A percentile compares a stretch with the other conserved stretches of the same genome.
Evolutionary conservation across 345 rosid species (phyloP).

Genomic region (Clausena lansium): DNA sequence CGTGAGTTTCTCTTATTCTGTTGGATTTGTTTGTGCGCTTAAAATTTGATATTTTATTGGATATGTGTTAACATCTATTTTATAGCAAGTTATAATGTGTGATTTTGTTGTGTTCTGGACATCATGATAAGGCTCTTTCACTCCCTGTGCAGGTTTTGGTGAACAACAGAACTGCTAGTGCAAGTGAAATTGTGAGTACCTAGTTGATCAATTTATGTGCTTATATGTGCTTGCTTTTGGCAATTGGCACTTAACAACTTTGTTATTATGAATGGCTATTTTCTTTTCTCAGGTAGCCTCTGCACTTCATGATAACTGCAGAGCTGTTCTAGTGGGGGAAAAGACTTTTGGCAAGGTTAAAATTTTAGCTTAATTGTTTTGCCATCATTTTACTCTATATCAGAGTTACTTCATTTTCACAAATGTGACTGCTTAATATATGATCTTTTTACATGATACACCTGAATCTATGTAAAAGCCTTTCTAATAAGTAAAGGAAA

Average conservation of each 20-base stretch:
- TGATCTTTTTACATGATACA: not conserved
- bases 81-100: not conserved
- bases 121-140: not conserved
- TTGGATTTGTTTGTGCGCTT: not conserved
- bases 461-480: not conserved
- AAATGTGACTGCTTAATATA: not conserved
- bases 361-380: not conserved
- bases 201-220: constrained; percentile 2
- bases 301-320: constrained; percentile 97
- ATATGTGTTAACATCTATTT: not conserved
- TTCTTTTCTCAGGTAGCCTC: constrained; percentile 73
- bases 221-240: not conserved
- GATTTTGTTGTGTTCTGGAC: not conserved
- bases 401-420: not conserved
- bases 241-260: not conserved
- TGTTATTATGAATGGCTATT: constrained; percentile 10
- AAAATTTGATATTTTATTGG: constrained; percentile 4
- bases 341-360: constrained; percentile 88
- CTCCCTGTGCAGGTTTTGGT: constrained; percentile 66
- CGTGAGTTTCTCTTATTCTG: not conserved
- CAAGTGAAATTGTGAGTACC: constrained; percentile 88
- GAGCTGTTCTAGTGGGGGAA: constrained; percentile 93
- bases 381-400: not conserved
- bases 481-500: not conserved
- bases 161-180: constrained; percentile 88